Evolutionary conservation across 805 yeast genomes (phyloP).

Genomic region (Spathaspora gorwiae): DNA sequence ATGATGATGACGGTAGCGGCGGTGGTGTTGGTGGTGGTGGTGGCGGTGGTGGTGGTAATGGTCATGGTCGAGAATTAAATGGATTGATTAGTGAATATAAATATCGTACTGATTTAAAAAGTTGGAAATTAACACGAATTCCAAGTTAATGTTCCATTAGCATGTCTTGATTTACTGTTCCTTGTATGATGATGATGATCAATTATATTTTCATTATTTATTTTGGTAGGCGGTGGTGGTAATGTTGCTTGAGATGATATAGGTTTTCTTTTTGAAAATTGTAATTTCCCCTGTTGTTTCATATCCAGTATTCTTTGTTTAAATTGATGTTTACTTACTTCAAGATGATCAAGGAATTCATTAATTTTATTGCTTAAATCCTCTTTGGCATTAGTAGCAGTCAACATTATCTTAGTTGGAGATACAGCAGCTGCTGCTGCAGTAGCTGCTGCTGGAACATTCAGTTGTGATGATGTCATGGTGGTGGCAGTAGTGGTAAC

Average conservation of each 20-base stretch:
- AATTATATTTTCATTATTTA: neutral
- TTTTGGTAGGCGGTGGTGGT: neutral
- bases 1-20: constrained; percentile 12
- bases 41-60: constrained; percentile 18
- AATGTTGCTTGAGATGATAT: neutral
- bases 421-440: neutral
- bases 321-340: constrained; percentile 4
- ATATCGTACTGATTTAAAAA: constrained; percentile 32
- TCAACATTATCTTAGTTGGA: neutral
- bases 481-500: neutral
- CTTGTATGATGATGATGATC: neutral
- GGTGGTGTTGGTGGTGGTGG: constrained; percentile 5
- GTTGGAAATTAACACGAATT: constrained; percentile 20
- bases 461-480: neutral
- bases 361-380: constrained; percentile 5
- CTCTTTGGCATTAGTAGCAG: neutral
- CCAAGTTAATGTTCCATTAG: neutral
- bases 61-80: constrained; percentile 21
- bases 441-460: neutral
- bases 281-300: constrained; percentile 3
- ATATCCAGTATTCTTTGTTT: constrained; percentile 4
- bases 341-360: constrained; percentile 7
- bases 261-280: neutral
- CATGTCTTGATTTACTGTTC: neutral
- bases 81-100: constrained; percentile 37